Base-by-base conservation (phyloP, 495 filamentous ascomycete species). In the Tuber umbilicatum region DNA sequence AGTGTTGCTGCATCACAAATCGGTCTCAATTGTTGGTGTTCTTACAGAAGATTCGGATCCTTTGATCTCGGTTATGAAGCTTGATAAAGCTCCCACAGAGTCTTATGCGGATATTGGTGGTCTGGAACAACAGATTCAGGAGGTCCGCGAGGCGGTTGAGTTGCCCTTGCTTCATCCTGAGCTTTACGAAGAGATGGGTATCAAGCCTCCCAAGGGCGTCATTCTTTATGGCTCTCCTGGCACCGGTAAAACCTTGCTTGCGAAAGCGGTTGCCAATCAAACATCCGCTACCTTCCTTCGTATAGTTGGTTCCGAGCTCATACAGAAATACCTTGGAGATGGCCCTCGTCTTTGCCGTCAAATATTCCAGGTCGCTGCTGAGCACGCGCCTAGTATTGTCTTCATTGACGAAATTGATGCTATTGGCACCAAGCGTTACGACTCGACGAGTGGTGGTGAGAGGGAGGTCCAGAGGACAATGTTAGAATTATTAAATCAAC, bases 361-460 rank as follows among this genome's bases (percentile, higher is more conserved):
- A 84, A 92, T 99, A 78, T 99, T 99, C 89, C 93, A 96, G 84
- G 93, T 97, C 50, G 95, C 95, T 39, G 94, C 94, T 23, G 95
- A 99, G 81, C 94, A 99, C 75, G 91, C 96, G 0, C 95, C 95
- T 14, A 94, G 94, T 9, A 99, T 99, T 80, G 94, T 99, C 21
- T 99, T 99, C 84, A 99, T 99, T 81, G 95, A 99, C 83, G 95
- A 99, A 83, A 99, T 99, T 80, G 95, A 99, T 84, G 95, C 95
- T 55, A 99, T 99, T 74, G 95, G 95, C 79, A 98, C 95, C 17
- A 99, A 99, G 86, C 94, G 95, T 78, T 99, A 99, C 84, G 95
- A 99, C 35, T 97, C 93, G 27, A 95, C 93, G 47, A 97, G 94
- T 37, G 95, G 95, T 76, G 95, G 95, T 81, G 95, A 99, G 84